Percentiles rank a stretch among this genome's conserved stretches.
phyloP scores from a whole-genome alignment of 352 stramenopile species.

The Phytophthora parvispora region DNA sequence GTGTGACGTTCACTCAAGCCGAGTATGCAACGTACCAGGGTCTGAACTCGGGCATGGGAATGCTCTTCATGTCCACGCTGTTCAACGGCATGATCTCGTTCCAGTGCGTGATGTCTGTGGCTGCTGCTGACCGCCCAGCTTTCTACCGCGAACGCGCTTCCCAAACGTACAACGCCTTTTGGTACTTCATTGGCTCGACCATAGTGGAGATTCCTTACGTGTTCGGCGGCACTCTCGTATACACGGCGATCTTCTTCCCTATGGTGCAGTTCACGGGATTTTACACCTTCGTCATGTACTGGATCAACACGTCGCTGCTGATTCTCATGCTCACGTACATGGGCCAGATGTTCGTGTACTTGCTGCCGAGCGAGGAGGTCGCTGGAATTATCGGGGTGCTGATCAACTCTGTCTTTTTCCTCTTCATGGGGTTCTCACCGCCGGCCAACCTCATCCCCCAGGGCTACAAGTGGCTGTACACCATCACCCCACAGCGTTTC shows the following conservation, averaged over 20 bases:
- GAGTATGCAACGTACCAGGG: slow-evolving; percentile 59
- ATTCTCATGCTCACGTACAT: slow-evolving; percentile 51
- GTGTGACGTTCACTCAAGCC: slow-evolving; percentile 66
- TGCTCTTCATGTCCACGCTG: slow-evolving; percentile 88
- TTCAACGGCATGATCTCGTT: slow-evolving; percentile 89
- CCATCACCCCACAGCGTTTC: slow-evolving; percentile 41
- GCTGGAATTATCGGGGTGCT: slow-evolving; percentile 35
- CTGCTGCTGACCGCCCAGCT: slow-evolving; percentile 80
- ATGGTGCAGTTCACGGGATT: slow-evolving; percentile 53
- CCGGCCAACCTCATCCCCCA: slow-evolving; percentile 41
- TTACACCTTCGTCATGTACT: slow-evolving; percentile 44
- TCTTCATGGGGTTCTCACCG: slow-evolving; percentile 52
- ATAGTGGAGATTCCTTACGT: slow-evolving; percentile 92
- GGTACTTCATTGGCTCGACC: slow-evolving; percentile 80
- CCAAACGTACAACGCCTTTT: slow-evolving; percentile 84
- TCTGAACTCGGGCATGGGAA: slow-evolving; percentile 69
- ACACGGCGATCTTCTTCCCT: slow-evolving; percentile 53
- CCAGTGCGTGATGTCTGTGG: slow-evolving; percentile 73
- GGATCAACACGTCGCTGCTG: slow-evolving; percentile 40
- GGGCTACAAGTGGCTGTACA: slow-evolving; percentile 54
- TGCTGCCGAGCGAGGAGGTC: slow-evolving; percentile 40
- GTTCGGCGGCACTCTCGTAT: slow-evolving; percentile 49
- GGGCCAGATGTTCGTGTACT: slow-evolving; percentile 46
- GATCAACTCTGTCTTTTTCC: slow-evolving; percentile 44
- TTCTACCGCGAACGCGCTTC: slow-evolving; percentile 88